Conservation (phyloP, 2,329 filamentous ascomycete genomes). For the Paramyrothecium roridum region DNA sequence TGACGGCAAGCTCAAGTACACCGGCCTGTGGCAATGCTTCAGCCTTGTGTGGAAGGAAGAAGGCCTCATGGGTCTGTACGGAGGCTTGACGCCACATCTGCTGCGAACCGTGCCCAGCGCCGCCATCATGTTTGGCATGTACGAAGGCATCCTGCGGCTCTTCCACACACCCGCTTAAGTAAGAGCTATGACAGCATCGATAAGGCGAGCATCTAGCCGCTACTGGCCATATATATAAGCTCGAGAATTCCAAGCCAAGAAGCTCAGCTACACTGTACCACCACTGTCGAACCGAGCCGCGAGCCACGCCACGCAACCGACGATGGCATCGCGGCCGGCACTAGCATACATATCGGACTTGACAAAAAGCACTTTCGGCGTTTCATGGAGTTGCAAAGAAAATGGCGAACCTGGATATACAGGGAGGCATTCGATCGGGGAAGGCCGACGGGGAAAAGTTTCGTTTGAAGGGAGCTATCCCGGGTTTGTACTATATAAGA, state of each 20-base stretch:
- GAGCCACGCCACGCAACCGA: not conserved
- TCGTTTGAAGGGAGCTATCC: not conserved
- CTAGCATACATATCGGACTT: not conserved
- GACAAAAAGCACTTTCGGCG: not conserved
- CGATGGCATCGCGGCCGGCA: not conserved
- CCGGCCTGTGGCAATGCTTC: constrained; percentile 85
- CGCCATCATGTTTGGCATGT: constrained; percentile 96
- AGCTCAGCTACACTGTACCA: not conserved
- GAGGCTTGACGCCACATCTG: constrained; percentile 87
- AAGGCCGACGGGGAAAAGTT: not conserved
- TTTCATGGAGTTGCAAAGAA: not conserved
- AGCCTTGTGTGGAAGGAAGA: constrained; percentile 84
- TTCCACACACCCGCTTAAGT: constrained; percentile 35
- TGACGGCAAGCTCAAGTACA: constrained; percentile 76
- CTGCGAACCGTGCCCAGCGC: constrained; percentile 88
- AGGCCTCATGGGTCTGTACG: constrained; percentile 81
- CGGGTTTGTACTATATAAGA: not conserved
- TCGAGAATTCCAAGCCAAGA: too few species aligned
- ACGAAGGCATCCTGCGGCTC: constrained; percentile 53
- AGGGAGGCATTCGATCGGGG: not conserved
- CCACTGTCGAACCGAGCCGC: not conserved
- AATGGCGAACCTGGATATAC: not conserved
- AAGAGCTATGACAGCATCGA: not conserved
- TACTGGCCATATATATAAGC: too few species aligned
- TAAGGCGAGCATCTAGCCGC: not conserved